These are phyloP conservation scores for Astragalus glycyphyllos DNA, from an alignment of 306 rosid genomes.

Conservation along the genomic window DNA sequence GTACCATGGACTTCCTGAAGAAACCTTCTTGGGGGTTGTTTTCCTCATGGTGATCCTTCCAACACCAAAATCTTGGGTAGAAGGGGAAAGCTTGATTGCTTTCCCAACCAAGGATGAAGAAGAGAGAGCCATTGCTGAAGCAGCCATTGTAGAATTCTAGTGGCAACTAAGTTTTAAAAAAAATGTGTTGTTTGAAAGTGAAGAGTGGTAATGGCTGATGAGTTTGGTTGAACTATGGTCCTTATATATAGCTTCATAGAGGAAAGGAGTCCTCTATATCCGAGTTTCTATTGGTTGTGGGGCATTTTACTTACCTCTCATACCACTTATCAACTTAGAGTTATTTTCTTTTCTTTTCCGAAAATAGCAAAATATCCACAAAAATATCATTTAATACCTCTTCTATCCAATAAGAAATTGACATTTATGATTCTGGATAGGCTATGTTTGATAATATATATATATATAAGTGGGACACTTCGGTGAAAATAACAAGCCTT, in stretches of 20 bases:
- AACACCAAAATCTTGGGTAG: neutral
- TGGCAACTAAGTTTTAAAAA: neutral
- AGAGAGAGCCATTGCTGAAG: constrained; percentile 38
- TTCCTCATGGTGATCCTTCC: constrained; percentile 32
- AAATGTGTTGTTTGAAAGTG: neutral
- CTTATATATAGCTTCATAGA: neutral
- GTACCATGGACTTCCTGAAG: constrained; percentile 53
- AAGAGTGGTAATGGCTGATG: neutral
- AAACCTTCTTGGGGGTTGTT: neutral
- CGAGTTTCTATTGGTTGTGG: constrained; percentile 20
- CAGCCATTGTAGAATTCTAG: constrained; percentile 31
- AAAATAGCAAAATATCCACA: neutral
- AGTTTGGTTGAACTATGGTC: neutral
- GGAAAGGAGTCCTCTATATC: constrained; percentile 3
- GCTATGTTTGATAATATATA: no score
- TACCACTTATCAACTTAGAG: no score
- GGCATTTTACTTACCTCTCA: no score
- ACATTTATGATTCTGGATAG: constrained; percentile 26
- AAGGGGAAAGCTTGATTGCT: constrained; percentile 22
- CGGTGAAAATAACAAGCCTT: no score
- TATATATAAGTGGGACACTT: no score
- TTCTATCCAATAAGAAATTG: constrained; percentile 27
- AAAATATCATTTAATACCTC: neutral
- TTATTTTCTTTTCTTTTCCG: neutral
- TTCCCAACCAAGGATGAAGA: constrained; percentile 29